Percentiles rank a stretch among this genome's conserved stretches.
Conservation (phyloP, 345 rosid genomes). For the Cardamine chenopodiifolia region DNA sequence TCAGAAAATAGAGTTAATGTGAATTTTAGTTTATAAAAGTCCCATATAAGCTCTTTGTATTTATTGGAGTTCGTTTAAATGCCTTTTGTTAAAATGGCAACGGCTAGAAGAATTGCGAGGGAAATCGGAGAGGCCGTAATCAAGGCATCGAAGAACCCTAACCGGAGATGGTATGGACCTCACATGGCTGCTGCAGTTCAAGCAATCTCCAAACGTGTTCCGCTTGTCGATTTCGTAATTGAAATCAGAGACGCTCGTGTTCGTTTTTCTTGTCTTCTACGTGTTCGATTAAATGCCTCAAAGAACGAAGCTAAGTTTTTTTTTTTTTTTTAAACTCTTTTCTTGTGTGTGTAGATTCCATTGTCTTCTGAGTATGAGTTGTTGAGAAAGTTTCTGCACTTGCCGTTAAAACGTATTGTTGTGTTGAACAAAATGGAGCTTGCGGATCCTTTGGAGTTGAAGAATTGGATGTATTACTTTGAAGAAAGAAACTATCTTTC, state of each 20-base stretch:
- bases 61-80: constrained; percentile 9
- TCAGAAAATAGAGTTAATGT: no score
- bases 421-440: constrained; percentile 86
- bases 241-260: constrained; percentile 89
- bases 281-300: constrained; percentile 56
- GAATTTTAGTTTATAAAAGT: no score
- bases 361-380: constrained; percentile 63
- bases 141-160: constrained; percentile 44
- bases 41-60: not conserved
- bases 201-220: constrained; percentile 64
- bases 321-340: not conserved
- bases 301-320: not conserved
- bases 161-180: constrained; percentile 60
- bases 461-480: constrained; percentile 66
- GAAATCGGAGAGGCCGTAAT: constrained; percentile 55
- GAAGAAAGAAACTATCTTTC: constrained; percentile 48
- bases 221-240: constrained; percentile 59
- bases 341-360: constrained; percentile 53
- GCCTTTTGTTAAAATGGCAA: constrained; percentile 25
- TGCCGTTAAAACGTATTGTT: constrained; percentile 47
- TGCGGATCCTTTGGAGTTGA: constrained; percentile 51
- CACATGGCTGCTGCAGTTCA: constrained; percentile 79
- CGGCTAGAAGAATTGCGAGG: constrained; percentile 39
- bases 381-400: constrained; percentile 40
- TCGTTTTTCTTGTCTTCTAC: constrained; percentile 14